phyloP scores from a whole-genome alignment of 1,284 basidiomycete genomes.

The Agaricales sp. region DNA sequence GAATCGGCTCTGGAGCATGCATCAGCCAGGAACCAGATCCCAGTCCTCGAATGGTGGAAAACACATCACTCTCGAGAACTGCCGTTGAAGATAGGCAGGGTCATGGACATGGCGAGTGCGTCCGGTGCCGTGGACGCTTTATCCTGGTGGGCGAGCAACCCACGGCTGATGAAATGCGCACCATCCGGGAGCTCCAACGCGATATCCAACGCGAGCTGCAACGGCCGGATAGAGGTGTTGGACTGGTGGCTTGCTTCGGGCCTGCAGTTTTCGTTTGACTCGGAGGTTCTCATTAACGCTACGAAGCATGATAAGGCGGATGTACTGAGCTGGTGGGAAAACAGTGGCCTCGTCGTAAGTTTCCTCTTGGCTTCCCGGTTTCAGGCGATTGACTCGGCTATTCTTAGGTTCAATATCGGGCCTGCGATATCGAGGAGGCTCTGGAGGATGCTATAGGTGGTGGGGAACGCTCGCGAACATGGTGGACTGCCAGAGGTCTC shows the following conservation, averaged over 20 bases:
- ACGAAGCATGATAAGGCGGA: slow-evolving; percentile 73
- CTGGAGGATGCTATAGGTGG: slow-evolving; percentile 39
- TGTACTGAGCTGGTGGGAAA: slow-evolving; percentile 79
- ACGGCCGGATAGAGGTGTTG: slow-evolving; percentile 70
- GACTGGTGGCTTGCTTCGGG: slow-evolving; percentile 78
- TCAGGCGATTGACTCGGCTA: background rate
- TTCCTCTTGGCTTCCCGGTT: slow-evolving; percentile 35
- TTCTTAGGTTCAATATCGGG: slow-evolving; percentile 14
- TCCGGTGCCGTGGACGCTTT: slow-evolving; percentile 61
- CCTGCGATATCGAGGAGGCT: slow-evolving; percentile 45
- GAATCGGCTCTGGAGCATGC: slow-evolving; percentile 69
- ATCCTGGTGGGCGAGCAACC: slow-evolving; percentile 75
- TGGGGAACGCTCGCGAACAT: slow-evolving; percentile 29
- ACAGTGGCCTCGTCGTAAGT: slow-evolving; percentile 61
- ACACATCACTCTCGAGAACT: slow-evolving; percentile 32
- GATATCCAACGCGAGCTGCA: slow-evolving; percentile 64
- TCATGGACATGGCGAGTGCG: slow-evolving; percentile 70
- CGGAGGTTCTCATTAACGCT: slow-evolving; percentile 66
- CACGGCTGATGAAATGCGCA: slow-evolving; percentile 47
- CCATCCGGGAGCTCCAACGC: slow-evolving; percentile 54
- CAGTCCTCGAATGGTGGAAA: slow-evolving; percentile 76
- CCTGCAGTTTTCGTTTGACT: slow-evolving; percentile 67
- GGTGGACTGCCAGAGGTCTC: slow-evolving; percentile 36
- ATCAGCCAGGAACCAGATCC: slow-evolving; percentile 60
- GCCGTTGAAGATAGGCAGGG: slow-evolving; percentile 68